Percentiles rank a stretch among this genome's conserved stretches.
Evolutionary conservation across 2,329 filamentous ascomycete genomes (phyloP).

Genomic region (Venturiaceae sp.): DNA sequence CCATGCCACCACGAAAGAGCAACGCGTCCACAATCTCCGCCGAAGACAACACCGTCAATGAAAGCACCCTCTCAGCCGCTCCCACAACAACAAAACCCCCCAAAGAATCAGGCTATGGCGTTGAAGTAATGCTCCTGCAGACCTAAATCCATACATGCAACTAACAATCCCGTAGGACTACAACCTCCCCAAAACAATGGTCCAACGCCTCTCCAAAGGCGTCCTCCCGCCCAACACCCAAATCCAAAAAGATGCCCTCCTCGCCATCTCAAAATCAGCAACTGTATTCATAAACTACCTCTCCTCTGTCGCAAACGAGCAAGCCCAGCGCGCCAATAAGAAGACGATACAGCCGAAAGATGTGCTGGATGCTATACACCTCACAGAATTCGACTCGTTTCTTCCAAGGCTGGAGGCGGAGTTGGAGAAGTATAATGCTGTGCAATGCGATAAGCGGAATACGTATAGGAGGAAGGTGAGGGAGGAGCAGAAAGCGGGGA

Average conservation of each 20-base stretch:
- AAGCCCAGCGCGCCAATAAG: slow-evolving; percentile 55
- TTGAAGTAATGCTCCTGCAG: background rate
- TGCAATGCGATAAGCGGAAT: slow-evolving; percentile 65
- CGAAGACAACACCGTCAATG: background rate
- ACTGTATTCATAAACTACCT: slow-evolving; percentile 79
- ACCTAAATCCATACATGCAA: background rate
- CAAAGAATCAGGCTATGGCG: background rate
- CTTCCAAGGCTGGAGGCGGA: slow-evolving; percentile 63
- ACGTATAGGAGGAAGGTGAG: slow-evolving; percentile 61
- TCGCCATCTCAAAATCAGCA: slow-evolving; percentile 71
- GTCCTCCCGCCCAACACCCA: slow-evolving; percentile 72
- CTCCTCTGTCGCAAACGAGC: slow-evolving; percentile 63
- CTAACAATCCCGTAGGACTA: slow-evolving; percentile 48
- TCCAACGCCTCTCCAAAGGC: slow-evolving; percentile 69
- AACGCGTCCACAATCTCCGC: slow-evolving; percentile 2
- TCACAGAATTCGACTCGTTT: slow-evolving; percentile 65
- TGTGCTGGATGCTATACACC: slow-evolving; percentile 68
- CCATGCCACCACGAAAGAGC: slow-evolving; percentile 7
- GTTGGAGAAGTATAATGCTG: slow-evolving; percentile 65
- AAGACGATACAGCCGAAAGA: slow-evolving; percentile 71
- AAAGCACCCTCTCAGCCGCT: background rate
- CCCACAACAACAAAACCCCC: background rate
- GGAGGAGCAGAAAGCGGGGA: slow-evolving; percentile 43
- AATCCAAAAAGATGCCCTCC: slow-evolving; percentile 71
- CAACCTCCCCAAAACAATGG: slow-evolving; percentile 69